Conservation (phyloP, 306 rosid species). For the Pachyrhizus erosus region DNA sequence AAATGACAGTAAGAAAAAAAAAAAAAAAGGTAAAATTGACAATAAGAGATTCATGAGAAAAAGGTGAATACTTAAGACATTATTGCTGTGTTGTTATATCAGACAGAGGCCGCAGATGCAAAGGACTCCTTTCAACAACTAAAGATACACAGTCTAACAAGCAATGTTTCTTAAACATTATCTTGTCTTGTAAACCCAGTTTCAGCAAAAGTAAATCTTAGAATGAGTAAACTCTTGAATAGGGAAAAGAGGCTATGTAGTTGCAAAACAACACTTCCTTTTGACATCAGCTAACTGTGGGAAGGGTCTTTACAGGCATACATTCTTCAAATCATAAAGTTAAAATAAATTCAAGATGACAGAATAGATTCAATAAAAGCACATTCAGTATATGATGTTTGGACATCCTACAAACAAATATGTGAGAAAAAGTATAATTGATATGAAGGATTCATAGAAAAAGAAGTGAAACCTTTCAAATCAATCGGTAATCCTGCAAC, state of each 20-base stretch:
- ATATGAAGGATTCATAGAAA: neutral
- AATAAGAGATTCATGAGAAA: slow-evolving; percentile 8
- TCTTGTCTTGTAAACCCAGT: neutral
- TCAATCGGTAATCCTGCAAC: slow-evolving; percentile 83
- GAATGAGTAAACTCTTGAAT: slow-evolving; percentile 18
- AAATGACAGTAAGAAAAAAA: neutral
- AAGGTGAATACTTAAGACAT: neutral
- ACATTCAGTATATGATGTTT: slow-evolving; percentile 4
- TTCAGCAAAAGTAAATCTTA: neutral
- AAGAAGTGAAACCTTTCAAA: slow-evolving; percentile 65
- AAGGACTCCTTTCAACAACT: neutral
- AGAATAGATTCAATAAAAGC: neutral
- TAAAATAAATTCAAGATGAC: neutral
- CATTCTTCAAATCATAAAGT: neutral
- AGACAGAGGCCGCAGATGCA: neutral
- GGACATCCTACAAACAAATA: neutral
- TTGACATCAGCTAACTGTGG: neutral
- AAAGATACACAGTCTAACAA: neutral
- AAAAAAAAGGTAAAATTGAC: neutral
- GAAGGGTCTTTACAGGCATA: neutral
- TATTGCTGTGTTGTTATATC: neutral
- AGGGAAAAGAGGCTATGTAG: neutral
- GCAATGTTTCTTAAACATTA: neutral
- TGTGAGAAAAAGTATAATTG: neutral
- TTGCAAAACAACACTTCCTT: neutral